Base-by-base conservation (phyloP, 1,284 basidiomycete genomes). In the Dichomitus squalens region DNA sequence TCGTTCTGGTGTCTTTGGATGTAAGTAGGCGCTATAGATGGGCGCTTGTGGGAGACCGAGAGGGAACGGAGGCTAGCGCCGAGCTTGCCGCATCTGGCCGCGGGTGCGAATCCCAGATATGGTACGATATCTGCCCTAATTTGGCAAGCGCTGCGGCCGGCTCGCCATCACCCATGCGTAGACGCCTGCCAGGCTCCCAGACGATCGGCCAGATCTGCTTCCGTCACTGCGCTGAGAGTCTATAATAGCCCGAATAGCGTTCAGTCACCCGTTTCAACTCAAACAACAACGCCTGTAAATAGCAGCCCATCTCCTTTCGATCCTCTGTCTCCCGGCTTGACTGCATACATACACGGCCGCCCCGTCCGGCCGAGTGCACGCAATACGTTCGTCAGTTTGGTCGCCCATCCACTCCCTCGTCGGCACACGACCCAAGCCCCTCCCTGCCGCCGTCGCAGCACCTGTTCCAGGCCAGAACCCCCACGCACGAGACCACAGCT, bases 121-220 rank as follows among this genome's bases (percentile, higher is more conserved):
- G 57, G 58, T 63, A 55, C 53, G 58, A 55, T 35, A 27, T 21
- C 35, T 46, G 27, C 4, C 58, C 58, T 46, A 9, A 29, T n/a
- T 8, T 8, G 61, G 55, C 43, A 53, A 52, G 61, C 29, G 29
- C 29, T 11, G 29, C 29, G 5, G 29, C 58, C 58, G 61, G 49
- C 53, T 12, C 36, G 25, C 25, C 34, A 38, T 36, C 57, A 41
- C 21, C 40, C 21, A 11, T 34, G 52, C 57, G n/a, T n/a, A n/a
- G n/a, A n/a, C n/a, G n/a, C n/a, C n/a, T n/a, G n/a, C n/a, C n/a
- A n/a, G n/a, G n/a, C n/a, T n/a, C 40, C 36, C 53, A 50, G 49
- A 27, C 48, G 60, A 61, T 56, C 57, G 57, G 39, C 40, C 41
- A 50, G 53, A 61, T 61, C 53, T 58, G 51, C 60, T 46, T 49